A percentile compares a stretch with the other conserved stretches of the same genome.
Conservation (phyloP, 75 land plant genomes). For the Pseudotsuga menziesii region DNA sequence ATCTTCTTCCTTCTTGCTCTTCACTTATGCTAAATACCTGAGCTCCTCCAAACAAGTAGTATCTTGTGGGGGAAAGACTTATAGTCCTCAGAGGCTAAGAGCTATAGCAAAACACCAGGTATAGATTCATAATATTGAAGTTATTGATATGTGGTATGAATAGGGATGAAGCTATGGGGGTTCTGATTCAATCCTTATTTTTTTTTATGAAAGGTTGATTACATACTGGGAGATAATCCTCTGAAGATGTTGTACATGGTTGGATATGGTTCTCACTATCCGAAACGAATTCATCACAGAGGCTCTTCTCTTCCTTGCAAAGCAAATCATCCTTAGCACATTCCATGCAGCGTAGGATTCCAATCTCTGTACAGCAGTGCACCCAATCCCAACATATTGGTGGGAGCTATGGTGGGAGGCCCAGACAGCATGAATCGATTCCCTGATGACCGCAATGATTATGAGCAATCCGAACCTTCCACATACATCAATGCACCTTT, state of each 20-base stretch:
- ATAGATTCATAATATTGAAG: too few relatives aligned
- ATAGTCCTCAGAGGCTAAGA: slow-evolving; percentile 50
- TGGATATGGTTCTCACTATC: slow-evolving; percentile 75
- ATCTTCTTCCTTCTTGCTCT: slow-evolving; percentile 72
- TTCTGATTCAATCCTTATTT: too few relatives aligned
- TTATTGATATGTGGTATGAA: too few relatives aligned
- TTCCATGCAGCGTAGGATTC: slow-evolving; percentile 70
- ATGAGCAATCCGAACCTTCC: slow-evolving; percentile 75
- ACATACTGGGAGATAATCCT: slow-evolving; percentile 84
- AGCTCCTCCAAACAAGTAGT: slow-evolving; percentile 38
- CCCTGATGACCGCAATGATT: slow-evolving; percentile 62
- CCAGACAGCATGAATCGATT: slow-evolving; percentile 63
- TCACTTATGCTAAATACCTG: slow-evolving; percentile 81
- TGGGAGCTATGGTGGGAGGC: slow-evolving; percentile 89
- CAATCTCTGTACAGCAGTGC: slow-evolving; percentile 26
- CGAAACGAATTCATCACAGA: slow-evolving; percentile 83
- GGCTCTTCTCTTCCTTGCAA: slow-evolving; percentile 79
- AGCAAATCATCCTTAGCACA: slow-evolving; percentile 39
- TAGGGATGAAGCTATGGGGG: too few relatives aligned
- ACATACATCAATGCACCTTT: slow-evolving; percentile 90
- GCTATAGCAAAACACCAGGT: slow-evolving; percentile 76
- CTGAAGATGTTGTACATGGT: slow-evolving; percentile 90
- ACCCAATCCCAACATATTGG: slow-evolving; percentile 77
- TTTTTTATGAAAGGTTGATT: slow-evolving; percentile 81
- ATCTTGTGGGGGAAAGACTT: slow-evolving; percentile 47